Evolutionary conservation across 2,329 filamentous ascomycete species (phyloP).

Genomic region (Chrysoporthe cubensis): DNA sequence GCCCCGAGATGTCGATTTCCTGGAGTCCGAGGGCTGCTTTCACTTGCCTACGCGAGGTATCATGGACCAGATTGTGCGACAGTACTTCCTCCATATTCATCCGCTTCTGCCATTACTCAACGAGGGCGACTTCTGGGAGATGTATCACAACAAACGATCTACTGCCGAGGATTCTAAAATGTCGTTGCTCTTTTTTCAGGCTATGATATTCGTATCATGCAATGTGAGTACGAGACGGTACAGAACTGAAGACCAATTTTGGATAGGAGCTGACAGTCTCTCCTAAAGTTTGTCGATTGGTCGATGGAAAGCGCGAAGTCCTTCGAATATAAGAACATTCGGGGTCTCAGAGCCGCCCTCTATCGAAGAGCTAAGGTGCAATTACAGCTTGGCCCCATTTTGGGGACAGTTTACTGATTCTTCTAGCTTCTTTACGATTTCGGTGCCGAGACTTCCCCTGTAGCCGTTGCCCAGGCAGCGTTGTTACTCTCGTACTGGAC

Average conservation of each 20-base stretch:
- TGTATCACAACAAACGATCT: slow-evolving; percentile 37
- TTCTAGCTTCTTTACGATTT: slow-evolving; percentile 46
- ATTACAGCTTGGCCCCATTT: neutral
- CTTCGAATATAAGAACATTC: slow-evolving; percentile 46
- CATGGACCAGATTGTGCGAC: slow-evolving; percentile 49
- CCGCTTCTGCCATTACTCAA: slow-evolving; percentile 45
- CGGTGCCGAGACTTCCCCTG: slow-evolving; percentile 44
- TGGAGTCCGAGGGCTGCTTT: slow-evolving; percentile 48
- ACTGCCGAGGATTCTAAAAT: slow-evolving; percentile 30
- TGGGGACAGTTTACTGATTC: neutral
- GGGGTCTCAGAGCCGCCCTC: slow-evolving; percentile 47
- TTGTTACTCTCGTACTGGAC: slow-evolving; percentile 47
- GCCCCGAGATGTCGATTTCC: slow-evolving; percentile 47
- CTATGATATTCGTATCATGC: slow-evolving; percentile 49
- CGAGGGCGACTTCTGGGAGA: slow-evolving; percentile 50
- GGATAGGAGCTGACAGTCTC: neutral
- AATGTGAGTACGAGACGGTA: slow-evolving; percentile 37
- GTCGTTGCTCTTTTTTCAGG: slow-evolving; percentile 50
- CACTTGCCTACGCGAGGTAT: slow-evolving; percentile 40
- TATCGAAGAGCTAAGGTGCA: slow-evolving; percentile 47
- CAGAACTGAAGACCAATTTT: neutral
- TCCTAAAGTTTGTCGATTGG: neutral
- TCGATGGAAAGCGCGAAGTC: slow-evolving; percentile 27
- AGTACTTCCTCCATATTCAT: slow-evolving; percentile 49
- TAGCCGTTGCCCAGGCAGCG: slow-evolving; percentile 43